These are phyloP conservation scores for Batkoa obscura DNA, from an alignment of 371 early-diverging fungal genomes.

Conservation along the genomic window DNA sequence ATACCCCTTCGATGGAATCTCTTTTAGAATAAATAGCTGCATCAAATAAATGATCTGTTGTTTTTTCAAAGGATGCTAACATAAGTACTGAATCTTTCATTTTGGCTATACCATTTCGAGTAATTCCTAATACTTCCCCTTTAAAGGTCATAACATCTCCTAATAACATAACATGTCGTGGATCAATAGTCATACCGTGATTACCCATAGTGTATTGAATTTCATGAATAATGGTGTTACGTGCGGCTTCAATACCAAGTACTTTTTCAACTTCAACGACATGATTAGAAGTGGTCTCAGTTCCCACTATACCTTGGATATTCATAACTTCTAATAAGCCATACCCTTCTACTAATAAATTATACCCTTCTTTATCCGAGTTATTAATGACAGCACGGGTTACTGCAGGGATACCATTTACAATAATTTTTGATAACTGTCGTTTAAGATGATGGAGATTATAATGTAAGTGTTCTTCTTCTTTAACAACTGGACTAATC, in stretches of 20 bases:
- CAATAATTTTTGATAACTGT: conserved; percentile 56
- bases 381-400: conserved; percentile 77
- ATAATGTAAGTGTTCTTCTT: conserved; percentile 41
- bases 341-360: conserved; percentile 83
- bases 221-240: conserved; percentile 68
- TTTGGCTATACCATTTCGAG: conserved; percentile 97
- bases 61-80: conserved; percentile 99
- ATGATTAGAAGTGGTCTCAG: conserved; percentile 74
- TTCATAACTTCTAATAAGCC: conserved; percentile 87
- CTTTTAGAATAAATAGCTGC: conserved; percentile 86
- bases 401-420: conserved; percentile 67
- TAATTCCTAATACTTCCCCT: conserved; percentile 98
- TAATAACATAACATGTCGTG: conserved; percentile 92
- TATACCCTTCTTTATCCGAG: conserved; percentile 24
- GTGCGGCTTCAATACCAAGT: conserved; percentile 96
- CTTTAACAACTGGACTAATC: conserved; percentile 46
- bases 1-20: conserved; percentile 90
- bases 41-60: conserved; percentile 97
- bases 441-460: conserved; percentile 70
- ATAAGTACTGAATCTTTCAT: conserved; percentile 99
- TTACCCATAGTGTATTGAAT: conserved; percentile 72
- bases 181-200: conserved; percentile 96
- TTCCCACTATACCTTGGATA: conserved; percentile 66
- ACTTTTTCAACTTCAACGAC: conserved; percentile 83
- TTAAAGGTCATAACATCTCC: conserved; percentile 98